These are phyloP conservation scores for Lathyrus oleraceus DNA, from an alignment of 306 rosid genomes.

Conservation along the genomic window DNA sequence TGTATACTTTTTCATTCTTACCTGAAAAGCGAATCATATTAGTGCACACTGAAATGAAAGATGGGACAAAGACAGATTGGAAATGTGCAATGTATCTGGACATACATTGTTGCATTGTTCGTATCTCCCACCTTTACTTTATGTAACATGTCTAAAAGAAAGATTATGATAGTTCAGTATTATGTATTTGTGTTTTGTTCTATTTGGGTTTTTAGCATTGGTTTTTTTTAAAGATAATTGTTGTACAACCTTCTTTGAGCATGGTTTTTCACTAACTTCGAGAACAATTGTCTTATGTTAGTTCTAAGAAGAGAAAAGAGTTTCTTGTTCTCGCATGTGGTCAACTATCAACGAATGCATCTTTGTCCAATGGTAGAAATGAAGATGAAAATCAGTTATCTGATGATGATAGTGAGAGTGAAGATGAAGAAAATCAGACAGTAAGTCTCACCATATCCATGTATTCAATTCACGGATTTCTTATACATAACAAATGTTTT, in stretches of 20 bases:
- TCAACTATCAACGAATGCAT: slow-evolving; percentile 50
- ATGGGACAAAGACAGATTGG: background rate
- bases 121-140: background rate
- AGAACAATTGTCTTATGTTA: slow-evolving; percentile 40
- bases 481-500: background rate
- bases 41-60: background rate
- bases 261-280: slow-evolving; percentile 31
- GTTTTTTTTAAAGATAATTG: slow-evolving; percentile 7
- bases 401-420: slow-evolving; percentile 60
- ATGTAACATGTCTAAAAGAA: background rate
- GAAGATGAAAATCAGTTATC: slow-evolving; percentile 66
- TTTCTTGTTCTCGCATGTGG: slow-evolving; percentile 88
- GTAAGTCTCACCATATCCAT: slow-evolving; percentile 42
- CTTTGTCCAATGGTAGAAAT: slow-evolving; percentile 50
- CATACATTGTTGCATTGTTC: background rate
- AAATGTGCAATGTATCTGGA: slow-evolving; percentile 2
- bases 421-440: slow-evolving; percentile 68
- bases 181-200: slow-evolving; percentile 8
- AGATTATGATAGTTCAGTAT: background rate
- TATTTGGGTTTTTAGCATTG: slow-evolving; percentile 7
- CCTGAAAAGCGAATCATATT: background rate
- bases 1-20: background rate
- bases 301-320: slow-evolving; percentile 85
- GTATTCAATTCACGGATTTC: slow-evolving; percentile 4
- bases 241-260: slow-evolving; percentile 14